A percentile compares a stretch with the other conserved stretches of the same genome.
Evolutionary conservation across 768 basidiomycete species (phyloP).

Genomic region (Neoboletus brunneissimus): DNA sequence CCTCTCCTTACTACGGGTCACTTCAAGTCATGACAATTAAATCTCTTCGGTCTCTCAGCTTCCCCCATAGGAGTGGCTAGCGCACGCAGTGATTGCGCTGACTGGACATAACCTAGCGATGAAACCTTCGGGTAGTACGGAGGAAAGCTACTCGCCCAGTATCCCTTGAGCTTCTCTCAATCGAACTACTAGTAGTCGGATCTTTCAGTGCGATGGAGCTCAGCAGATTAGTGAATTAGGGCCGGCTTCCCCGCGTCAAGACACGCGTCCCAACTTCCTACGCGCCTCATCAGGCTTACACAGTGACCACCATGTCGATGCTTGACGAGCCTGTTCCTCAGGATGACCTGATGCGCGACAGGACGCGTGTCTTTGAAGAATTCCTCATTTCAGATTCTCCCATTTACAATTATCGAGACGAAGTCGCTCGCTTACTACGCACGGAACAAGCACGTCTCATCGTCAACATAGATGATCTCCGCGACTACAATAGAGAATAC

Average conservation of each 20-base stretch:
- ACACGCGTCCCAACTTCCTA: constrained; percentile 1
- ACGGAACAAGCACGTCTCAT: constrained; percentile 83
- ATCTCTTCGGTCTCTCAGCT: neutral
- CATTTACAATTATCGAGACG: constrained; percentile 80
- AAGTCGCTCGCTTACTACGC: constrained; percentile 79
- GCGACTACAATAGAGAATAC: constrained; percentile 86
- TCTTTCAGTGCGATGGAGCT: no score
- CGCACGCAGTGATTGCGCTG: no score
- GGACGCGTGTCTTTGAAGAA: constrained; percentile 77
- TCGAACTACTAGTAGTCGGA: no score
- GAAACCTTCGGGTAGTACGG: no score
- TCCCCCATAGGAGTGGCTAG: no score
- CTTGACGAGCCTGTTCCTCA: constrained; percentile 57
- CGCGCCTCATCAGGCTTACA: constrained; percentile 6
- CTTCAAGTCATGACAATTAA: neutral
- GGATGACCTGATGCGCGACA: constrained; percentile 73
- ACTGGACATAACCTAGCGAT: neutral
- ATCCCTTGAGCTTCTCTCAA: no score
- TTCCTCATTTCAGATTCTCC: constrained; percentile 71
- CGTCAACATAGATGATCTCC: constrained; percentile 93
- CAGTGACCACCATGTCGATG: constrained; percentile 30
- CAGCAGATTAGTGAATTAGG: constrained; percentile 23
- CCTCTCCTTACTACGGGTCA: neutral
- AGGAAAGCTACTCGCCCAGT: neutral
- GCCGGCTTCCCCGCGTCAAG: constrained; percentile 33